phyloP scores from a whole-genome alignment of 306 rosid species.

The Echinosophora koreensis region DNA sequence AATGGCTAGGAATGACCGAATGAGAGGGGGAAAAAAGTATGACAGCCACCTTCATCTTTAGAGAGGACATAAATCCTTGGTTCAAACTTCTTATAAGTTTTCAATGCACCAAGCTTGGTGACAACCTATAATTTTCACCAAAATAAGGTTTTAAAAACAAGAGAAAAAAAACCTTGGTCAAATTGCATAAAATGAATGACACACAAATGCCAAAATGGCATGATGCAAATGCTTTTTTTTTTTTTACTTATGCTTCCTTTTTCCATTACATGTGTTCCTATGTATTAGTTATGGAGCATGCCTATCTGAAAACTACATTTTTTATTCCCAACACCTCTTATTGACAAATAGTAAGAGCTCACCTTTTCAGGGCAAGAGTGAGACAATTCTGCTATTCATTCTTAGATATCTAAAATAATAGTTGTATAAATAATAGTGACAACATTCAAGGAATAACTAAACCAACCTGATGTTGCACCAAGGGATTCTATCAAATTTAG shows the following conservation, averaged over 20 bases:
- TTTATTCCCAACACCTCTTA: background rate
- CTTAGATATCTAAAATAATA: no score
- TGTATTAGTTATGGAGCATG: background rate
- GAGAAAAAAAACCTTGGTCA: background rate
- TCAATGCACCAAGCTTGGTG: conserved; percentile 78
- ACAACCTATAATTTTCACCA: conserved; percentile 61
- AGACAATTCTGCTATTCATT: background rate
- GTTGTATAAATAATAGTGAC: no score
- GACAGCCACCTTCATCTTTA: conserved; percentile 97
- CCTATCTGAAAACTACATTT: background rate
- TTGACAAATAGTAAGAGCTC: background rate
- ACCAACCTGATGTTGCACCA: no score
- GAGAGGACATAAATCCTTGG: conserved; percentile 93
- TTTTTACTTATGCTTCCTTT: background rate
- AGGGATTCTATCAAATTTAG: no score
- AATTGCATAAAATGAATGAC: conserved; percentile 3
- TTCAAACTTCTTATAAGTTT: conserved; percentile 83
- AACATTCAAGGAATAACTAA: no score
- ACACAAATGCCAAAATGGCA: conserved; percentile 5
- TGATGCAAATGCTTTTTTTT: background rate
- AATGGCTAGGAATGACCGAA: conserved; percentile 3
- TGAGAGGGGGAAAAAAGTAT: conserved; percentile 79
- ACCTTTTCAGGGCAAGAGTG: conserved; percentile 14
- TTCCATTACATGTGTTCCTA: background rate
- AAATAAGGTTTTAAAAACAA: background rate